phyloP scores from a whole-genome alignment of 1,284 basidiomycete genomes.

The Puccinia brachypodii region DNA sequence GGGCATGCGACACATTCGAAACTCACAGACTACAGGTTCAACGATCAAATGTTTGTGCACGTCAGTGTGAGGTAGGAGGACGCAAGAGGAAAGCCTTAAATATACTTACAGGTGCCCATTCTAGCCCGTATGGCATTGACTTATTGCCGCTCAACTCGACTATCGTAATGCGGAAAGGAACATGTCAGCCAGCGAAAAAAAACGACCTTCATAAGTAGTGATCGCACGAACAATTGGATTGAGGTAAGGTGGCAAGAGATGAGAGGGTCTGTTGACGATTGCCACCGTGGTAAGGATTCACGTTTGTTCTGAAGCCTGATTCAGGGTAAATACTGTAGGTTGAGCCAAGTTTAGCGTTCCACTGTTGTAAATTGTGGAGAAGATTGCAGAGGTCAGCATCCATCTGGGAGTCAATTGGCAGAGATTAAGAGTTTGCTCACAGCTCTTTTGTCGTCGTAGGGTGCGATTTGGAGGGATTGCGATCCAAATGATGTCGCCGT shows the following conservation, averaged over 20 bases:
- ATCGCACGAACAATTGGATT: slow-evolving; percentile 51
- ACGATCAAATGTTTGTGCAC: background rate
- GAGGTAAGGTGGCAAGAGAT: slow-evolving; percentile 51
- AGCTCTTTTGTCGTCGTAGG: slow-evolving; percentile 54
- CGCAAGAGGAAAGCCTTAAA: slow-evolving; percentile 29
- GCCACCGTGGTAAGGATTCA: slow-evolving; percentile 54
- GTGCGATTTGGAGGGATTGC: slow-evolving; percentile 55
- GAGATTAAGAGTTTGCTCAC: slow-evolving; percentile 29
- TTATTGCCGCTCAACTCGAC: slow-evolving; percentile 52
- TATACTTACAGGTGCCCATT: slow-evolving; percentile 52
- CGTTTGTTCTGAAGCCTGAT: slow-evolving; percentile 44
- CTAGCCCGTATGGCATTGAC: slow-evolving; percentile 51
- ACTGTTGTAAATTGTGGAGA: slow-evolving; percentile 2
- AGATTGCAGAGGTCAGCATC: background rate
- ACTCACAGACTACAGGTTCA: slow-evolving; percentile 26
- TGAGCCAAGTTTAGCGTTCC: background rate
- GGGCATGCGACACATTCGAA: background rate
- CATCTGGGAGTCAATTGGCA: background rate
- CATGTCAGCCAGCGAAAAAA: background rate
- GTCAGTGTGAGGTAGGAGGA: background rate
- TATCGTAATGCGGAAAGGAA: slow-evolving; percentile 37
- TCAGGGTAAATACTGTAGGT: slow-evolving; percentile 39
- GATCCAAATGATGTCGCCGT: slow-evolving; percentile 51
- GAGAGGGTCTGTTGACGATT: slow-evolving; percentile 55
- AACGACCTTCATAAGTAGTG: slow-evolving; percentile 9